Evolutionary conservation across 129 eudicot genomes (phyloP).

Genomic region (Pittosporum tobira): DNA sequence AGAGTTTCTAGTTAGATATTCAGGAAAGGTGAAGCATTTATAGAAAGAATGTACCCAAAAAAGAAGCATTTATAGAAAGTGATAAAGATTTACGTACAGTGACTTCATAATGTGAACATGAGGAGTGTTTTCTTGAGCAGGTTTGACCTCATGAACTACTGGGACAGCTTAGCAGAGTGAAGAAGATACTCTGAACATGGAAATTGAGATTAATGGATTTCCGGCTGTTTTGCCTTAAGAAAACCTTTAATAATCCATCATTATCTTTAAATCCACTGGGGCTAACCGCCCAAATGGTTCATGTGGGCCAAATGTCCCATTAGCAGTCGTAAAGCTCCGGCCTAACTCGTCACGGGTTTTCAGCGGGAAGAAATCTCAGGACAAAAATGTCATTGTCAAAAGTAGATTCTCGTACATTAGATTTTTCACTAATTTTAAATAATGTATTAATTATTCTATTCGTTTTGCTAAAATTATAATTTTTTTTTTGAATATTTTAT

Average conservation of each 20-base stretch:
- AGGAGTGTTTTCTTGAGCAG: neutral
- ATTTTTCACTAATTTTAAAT: too few relatives aligned
- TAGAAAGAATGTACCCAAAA: too few relatives aligned
- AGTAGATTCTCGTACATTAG: too few relatives aligned
- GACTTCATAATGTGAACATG: conserved; percentile 15
- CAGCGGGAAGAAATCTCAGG: too few relatives aligned
- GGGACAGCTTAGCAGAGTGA: neutral
- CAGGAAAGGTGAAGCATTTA: neutral
- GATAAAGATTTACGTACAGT: neutral
- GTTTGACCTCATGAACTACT: neutral
- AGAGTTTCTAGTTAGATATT: too few relatives aligned
- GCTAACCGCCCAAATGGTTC: neutral
- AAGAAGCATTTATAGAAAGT: neutral
- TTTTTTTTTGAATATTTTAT: too few relatives aligned
- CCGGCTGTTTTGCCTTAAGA: neutral
- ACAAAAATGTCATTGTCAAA: too few relatives aligned
- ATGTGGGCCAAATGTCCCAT: neutral
- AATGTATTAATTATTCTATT: too few relatives aligned
- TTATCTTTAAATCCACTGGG: too few relatives aligned
- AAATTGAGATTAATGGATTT: neutral
- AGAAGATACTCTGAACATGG: neutral
- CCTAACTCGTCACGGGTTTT: too few relatives aligned
- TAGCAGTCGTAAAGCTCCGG: neutral
- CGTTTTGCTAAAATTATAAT: too few relatives aligned
- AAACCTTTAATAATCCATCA: neutral